Base-by-base conservation (phyloP, 2,329 filamentous ascomycete species). In the Diplodia seriata region DNA sequence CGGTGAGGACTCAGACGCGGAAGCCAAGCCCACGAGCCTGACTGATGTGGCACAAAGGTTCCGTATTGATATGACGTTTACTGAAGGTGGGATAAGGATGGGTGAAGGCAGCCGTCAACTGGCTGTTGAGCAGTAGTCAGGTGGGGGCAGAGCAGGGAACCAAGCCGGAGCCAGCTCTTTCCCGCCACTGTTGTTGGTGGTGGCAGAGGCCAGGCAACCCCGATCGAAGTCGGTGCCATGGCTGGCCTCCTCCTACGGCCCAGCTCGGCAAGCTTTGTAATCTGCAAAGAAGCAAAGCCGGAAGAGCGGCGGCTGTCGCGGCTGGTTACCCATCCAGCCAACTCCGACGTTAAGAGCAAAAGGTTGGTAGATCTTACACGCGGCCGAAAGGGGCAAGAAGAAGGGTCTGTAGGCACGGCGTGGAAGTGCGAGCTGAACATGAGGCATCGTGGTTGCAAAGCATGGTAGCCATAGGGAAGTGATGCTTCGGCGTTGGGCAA, bases 181-280 rank as follows among this genome's bases (percentile, higher is more conserved):
- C 18, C 43, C 57, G 43, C n/a, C 47, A 43, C 15, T 23, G 43
- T 18, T 62, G 57, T 50, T 62, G 57, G 57, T 62, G 57, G 57
- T 50, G 57, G 43, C 57, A 62, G 57, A 59, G 23, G 23, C 6
- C 14, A 47, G 56, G 23, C 36, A 59, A 29, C 38, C 33, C 11
- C 11, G 56, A 26, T 29, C 31, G 12, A 26, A 20, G 7, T 20
- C 18, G 29, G 18, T 23, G 33, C 15, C 14, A 47, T n/a, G 9
- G 26, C 29, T n/a, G n/a, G 31, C 40, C 12, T 50, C 18, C 7
- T 31, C 20, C 26, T 31, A 33, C 40, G 1, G 6, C 43, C 38
- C 54, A 40, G 54, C 33, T 56, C 9, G 9, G 18, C 54, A 23
- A 15, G 54, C 33, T 38, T 56, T 14, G n/a, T 38, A 23, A n/a